Base-by-base conservation (phyloP, 768 basidiomycete species). In the Russula earlei region DNA sequence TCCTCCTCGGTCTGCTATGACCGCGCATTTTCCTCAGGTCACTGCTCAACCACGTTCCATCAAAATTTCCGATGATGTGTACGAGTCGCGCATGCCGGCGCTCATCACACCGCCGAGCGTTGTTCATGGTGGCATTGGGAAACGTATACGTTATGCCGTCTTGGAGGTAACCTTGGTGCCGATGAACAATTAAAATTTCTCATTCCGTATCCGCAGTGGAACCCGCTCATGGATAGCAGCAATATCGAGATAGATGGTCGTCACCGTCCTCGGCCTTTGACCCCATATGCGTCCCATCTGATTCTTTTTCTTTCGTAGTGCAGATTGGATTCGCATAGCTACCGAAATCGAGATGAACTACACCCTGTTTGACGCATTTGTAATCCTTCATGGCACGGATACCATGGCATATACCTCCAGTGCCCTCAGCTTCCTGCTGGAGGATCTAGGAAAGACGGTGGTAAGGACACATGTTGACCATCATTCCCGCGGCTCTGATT, bases 261-360 rank as follows among this genome's bases (percentile, higher is more conserved):
- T 31, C 31, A 11, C 10, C 7, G 33, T 55, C 17, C 19, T 20
- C 12, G 9, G 8, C 3, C n/a, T 33, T 11, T 33, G 29, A 7
- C 58, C 55, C 11, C 54, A n/a, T 43, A 31, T 44, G 9, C 45
- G 37, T 36, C 54, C n/a, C 52, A 42, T 56, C 58, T 38, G 38
- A 55, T 34, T 27, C 15, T 19, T 27, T n/a, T 42, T 31, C 53
- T 47, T 43, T 38, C 50, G 46, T 20, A 41, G 49, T 63, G 56
- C 37, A 88, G 91, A 92, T 65, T 94, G 91, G 91, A 85, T 92
- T 62, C 78, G 90, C 9, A 84, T 97, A 33, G 88, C 91, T 0
- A 84, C 83, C 0, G 94, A 97, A 65, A 91, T 97, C 62, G 91
- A 95, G 65, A 81, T 92, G 50, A 96, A 96, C 67, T 96, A 96